Conservation (phyloP, 768 basidiomycete species). For the Hygrophoropsis aurantiaca region DNA sequence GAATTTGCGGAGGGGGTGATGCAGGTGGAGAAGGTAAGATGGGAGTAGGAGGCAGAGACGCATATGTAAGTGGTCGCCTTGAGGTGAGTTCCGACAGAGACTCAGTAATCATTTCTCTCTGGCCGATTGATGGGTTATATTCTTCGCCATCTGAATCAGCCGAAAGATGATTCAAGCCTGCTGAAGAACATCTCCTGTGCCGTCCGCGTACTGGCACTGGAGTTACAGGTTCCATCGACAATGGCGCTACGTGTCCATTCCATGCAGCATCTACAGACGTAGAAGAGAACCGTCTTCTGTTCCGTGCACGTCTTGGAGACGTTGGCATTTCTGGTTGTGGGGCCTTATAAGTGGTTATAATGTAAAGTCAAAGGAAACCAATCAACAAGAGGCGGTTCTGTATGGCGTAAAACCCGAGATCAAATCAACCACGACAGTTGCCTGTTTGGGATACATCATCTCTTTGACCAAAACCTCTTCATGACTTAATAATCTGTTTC, state of each 20-base stretch:
- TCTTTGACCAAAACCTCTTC: no score
- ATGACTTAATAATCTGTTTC: no score
- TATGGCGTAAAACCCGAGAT: no score
- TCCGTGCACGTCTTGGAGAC: conserved; percentile 29
- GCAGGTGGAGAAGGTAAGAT: conserved; percentile 48
- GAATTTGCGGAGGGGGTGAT: conserved; percentile 22
- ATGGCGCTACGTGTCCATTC: conserved; percentile 14
- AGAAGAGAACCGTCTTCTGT: conserved; percentile 30
- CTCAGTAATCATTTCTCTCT: no score
- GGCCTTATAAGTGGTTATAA: neutral
- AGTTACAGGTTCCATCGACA: neutral
- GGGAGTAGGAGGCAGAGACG: conserved; percentile 75
- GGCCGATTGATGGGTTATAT: no score
- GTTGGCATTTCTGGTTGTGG: conserved; percentile 21
- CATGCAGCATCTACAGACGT: conserved; percentile 24
- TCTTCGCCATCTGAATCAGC: conserved; percentile 1
- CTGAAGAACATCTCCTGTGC: conserved; percentile 12
- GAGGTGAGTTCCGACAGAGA: no score
- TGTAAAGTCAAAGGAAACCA: no score
- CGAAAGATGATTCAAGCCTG: conserved; percentile 2
- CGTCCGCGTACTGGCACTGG: conserved; percentile 12
- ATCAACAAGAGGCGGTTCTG: no score
- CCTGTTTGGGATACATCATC: no score
- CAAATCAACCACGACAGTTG: no score
- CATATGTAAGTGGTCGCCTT: conserved; percentile 52